A percentile compares a stretch with the other conserved stretches of the same genome.
Evolutionary conservation across 805 yeast species (phyloP).

Genomic region (Candida maltosa): DNA sequence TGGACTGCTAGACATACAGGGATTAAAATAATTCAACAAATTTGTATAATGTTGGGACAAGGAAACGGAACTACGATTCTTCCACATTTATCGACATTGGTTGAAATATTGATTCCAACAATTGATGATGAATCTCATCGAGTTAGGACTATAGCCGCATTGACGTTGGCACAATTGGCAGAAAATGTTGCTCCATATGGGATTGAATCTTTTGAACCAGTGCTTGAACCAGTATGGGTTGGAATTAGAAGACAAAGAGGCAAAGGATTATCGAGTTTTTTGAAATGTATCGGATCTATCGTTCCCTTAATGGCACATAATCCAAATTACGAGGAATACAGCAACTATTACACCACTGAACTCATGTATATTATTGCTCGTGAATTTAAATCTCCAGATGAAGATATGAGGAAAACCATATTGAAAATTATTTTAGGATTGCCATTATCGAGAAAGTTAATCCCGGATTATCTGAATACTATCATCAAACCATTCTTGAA

Average conservation of each 20-base stretch:
- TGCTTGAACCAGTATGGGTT: constrained; percentile 75
- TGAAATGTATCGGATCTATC: constrained; percentile 73
- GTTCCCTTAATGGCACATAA: constrained; percentile 77
- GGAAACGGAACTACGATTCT: constrained; percentile 52
- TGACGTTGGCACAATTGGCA: constrained; percentile 71
- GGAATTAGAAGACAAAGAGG: constrained; percentile 81
- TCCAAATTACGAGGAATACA: constrained; percentile 57
- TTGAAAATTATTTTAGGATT: constrained; percentile 66
- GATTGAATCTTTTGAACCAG: constrained; percentile 75
- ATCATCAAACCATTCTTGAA: constrained; percentile 62
- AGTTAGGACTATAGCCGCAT: constrained; percentile 69
- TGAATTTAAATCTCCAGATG: constrained; percentile 75
- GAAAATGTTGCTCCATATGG: constrained; percentile 86
- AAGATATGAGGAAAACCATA: constrained; percentile 64
- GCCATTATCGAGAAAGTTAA: constrained; percentile 57
- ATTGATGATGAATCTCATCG: constrained; percentile 65
- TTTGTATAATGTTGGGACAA: constrained; percentile 65
- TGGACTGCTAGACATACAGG: constrained; percentile 89
- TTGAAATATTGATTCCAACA: constrained; percentile 56
- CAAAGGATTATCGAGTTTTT: constrained; percentile 66
- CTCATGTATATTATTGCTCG: constrained; percentile 63
- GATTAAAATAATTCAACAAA: constrained; percentile 68
- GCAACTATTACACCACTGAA: constrained; percentile 73
- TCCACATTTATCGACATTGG: constrained; percentile 67
- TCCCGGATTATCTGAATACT: constrained; percentile 46